These are phyloP conservation scores for Torulaspora gathmanii DNA, from an alignment of 805 yeast species.

Conservation along the genomic window DNA sequence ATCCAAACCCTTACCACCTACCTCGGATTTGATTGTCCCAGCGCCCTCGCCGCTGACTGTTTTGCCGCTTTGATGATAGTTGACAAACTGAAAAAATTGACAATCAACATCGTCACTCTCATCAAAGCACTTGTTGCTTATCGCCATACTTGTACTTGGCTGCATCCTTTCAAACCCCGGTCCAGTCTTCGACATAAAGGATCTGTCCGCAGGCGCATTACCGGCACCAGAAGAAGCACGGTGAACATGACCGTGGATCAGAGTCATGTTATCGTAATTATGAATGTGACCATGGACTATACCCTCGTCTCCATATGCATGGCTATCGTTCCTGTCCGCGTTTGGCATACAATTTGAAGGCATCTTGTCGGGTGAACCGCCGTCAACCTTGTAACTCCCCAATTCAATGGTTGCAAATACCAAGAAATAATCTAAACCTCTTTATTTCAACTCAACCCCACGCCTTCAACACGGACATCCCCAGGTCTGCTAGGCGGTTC, in stretches of 20 bases:
- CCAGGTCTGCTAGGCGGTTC: not conserved
- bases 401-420: not conserved
- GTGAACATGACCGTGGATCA: constrained; percentile 66
- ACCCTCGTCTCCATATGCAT: constrained; percentile 37
- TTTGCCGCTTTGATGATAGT: constrained; percentile 32
- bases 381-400: not conserved
- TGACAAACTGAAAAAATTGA: constrained; percentile 41
- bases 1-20: not conserved
- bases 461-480: not conserved
- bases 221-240: constrained; percentile 17
- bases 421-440: not conserved
- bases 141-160: not conserved
- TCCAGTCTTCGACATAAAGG: not conserved
- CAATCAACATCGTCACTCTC: constrained; percentile 28
- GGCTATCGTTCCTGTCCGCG: not conserved
- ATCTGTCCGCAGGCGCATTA: not conserved
- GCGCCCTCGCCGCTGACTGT: not conserved
- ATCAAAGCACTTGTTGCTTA: not conserved
- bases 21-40: not conserved
- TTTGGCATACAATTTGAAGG: constrained; percentile 2
- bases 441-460: not conserved
- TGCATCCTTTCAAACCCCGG: not conserved
- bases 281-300: constrained; percentile 67
- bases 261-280: constrained; percentile 55
- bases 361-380: not conserved